Percentiles rank a stretch among this genome's conserved stretches.
Conservation (phyloP, 371 early-diverging fungal genomes). For the Scutellospora calospora region DNA sequence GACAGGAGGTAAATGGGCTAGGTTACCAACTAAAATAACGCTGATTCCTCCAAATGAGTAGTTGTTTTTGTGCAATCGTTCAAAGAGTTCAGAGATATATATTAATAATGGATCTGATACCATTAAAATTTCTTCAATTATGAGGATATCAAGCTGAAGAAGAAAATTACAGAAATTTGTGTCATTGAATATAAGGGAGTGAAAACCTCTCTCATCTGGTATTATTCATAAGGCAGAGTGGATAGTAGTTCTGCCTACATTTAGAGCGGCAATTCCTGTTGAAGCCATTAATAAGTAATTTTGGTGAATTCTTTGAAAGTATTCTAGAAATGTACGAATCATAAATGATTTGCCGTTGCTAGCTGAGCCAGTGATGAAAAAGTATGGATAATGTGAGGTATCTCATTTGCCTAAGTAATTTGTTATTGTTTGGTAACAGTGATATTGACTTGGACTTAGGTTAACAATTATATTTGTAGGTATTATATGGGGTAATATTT, state of each 20-base stretch:
- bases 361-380: background rate
- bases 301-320: background rate
- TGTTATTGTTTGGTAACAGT: background rate
- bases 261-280: slow-evolving; percentile 17
- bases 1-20: slow-evolving; percentile 15
- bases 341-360: slow-evolving; percentile 20
- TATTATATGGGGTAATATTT: background rate
- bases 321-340: background rate
- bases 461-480: no score
- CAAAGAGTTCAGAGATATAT: slow-evolving; percentile 12
- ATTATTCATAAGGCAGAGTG: background rate
- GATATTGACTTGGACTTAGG: background rate
- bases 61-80: background rate
- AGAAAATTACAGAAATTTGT: background rate
- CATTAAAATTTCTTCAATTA: slow-evolving; percentile 33
- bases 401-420: background rate
- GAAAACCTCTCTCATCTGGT: background rate
- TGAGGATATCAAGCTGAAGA: background rate
- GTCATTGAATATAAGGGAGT: background rate
- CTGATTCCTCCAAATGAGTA: slow-evolving; percentile 13
- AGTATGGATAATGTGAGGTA: background rate
- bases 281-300: slow-evolving; percentile 19
- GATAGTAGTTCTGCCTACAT: slow-evolving; percentile 3
- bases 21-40: background rate
- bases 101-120: background rate